A percentile compares a stretch with the other conserved stretches of the same genome.
phyloP scores from a whole-genome alignment of 331 rosid species.

The Stylosanthes scabra region DNA sequence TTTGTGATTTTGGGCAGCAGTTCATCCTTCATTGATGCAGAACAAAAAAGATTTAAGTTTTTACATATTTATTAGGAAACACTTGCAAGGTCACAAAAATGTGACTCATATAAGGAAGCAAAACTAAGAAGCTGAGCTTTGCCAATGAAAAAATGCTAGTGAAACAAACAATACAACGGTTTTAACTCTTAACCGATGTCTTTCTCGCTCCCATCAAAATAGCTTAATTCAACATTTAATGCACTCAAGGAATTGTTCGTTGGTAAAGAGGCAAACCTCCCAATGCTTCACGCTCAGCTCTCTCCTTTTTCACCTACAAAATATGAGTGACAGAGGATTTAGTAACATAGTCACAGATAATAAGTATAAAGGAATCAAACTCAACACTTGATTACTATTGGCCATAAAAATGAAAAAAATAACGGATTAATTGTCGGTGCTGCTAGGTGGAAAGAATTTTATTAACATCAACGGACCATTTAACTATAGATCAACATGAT shows the following conservation, averaged over 20 bases:
- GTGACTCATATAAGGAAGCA: not conserved
- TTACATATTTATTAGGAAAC: slow-evolving; percentile 18
- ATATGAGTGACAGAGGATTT: not conserved
- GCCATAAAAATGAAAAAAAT: no score
- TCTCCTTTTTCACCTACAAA: slow-evolving; percentile 71
- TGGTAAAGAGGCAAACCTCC: slow-evolving; percentile 75
- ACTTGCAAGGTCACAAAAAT: not conserved
- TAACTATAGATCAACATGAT: no score
- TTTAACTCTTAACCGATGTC: slow-evolving; percentile 33
- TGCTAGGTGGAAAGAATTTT: no score
- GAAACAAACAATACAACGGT: slow-evolving; percentile 29
- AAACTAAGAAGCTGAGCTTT: no score
- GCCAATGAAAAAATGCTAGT: slow-evolving; percentile 33
- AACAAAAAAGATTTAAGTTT: slow-evolving; percentile 20
- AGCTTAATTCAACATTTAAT: slow-evolving; percentile 19
- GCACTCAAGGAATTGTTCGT: slow-evolving; percentile 64
- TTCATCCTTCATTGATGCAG: not conserved
- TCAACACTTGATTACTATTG: no score
- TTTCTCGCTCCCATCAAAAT: slow-evolving; percentile 31
- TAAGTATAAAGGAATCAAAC: no score
- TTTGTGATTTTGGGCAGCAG: not conserved
- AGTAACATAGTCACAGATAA: not conserved
- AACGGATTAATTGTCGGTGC: no score
- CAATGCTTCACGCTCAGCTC: slow-evolving; percentile 68
- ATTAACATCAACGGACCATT: no score